Conservation (phyloP, 805 yeast species). For the Danielozyma ontarioensis region DNA sequence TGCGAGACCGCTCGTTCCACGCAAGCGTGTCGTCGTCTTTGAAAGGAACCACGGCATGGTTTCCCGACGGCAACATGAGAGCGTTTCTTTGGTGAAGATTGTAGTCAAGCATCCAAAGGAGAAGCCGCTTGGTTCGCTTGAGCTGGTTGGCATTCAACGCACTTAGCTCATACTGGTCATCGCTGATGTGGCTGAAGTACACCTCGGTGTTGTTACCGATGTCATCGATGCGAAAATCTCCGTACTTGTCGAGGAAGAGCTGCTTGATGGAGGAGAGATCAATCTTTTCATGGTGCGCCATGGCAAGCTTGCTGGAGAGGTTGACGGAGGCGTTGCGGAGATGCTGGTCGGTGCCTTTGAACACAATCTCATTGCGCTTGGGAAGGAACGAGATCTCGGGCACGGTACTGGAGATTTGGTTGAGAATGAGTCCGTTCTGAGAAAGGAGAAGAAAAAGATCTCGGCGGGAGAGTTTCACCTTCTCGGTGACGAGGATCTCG, state of each 20-base stretch:
- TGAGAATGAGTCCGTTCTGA: slow-evolving; percentile 33
- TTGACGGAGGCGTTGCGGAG: slow-evolving; percentile 40
- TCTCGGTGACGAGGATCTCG: slow-evolving; percentile 27
- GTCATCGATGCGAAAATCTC: slow-evolving; percentile 18
- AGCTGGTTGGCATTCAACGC: slow-evolving; percentile 24
- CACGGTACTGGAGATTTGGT: slow-evolving; percentile 38
- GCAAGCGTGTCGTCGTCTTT: slow-evolving; percentile 25
- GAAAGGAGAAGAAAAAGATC: slow-evolving; percentile 39
- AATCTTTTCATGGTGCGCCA: slow-evolving; percentile 21
- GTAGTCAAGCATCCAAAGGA: slow-evolving; percentile 35
- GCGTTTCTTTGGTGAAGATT: slow-evolving; percentile 18
- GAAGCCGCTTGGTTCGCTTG: slow-evolving; percentile 31
- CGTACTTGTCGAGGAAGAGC: slow-evolving; percentile 23
- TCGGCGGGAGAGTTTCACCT: slow-evolving; percentile 25
- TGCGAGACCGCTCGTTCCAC: slow-evolving; percentile 24
- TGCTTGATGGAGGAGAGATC: slow-evolving; percentile 24
- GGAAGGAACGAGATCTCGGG: slow-evolving; percentile 32
- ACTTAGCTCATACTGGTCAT: slow-evolving; percentile 23
- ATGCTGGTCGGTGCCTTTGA: slow-evolving; percentile 38
- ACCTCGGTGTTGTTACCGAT: slow-evolving; percentile 31
- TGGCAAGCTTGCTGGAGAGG: slow-evolving; percentile 25
- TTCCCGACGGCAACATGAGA: slow-evolving; percentile 13
- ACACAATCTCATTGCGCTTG: slow-evolving; percentile 20
- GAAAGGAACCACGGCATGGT: slow-evolving; percentile 16
- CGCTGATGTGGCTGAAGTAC: slow-evolving; percentile 22